Base-by-base conservation (phyloP, 1,284 basidiomycete species). In the Trichosporon sp. region DNA sequence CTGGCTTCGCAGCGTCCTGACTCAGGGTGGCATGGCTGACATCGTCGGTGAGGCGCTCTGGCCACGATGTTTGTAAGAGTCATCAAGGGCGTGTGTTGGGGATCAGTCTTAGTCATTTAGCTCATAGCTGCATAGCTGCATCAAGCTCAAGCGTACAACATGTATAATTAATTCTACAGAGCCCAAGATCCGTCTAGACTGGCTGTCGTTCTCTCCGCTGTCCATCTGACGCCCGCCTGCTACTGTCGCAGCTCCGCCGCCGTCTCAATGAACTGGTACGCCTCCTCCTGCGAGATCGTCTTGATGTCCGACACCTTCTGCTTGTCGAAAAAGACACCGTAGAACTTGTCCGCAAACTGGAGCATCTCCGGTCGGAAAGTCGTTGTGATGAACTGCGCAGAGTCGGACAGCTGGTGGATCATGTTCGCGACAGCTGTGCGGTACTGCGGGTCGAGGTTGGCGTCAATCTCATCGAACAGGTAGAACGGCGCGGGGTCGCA, bases 401-500 rank as follows among this genome's bases (percentile, higher is more conserved):
- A 88, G 5, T 86, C 83, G 0, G 93, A 86, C 16, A 99, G 85
- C 25, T 91, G 89, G 75, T 92, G 88, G 69, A 99, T 98, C 95
- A 99, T 98, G 8, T 88, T 91, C 92, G 95, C 94, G 25, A 99
- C 95, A 2, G 95, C 92, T 2, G 95, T 97, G 46, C 95, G 89
- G 70, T 98, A 97, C 82, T 98, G 93, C 5, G 95, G 92, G 73
- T 99, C 96, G 60, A 99, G 84, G 73, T 98, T 98, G 59, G 95
- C 95, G 73, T 99, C 95, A 74, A 98, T 98, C 88, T 99, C 96
- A 78, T 99, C 96, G 76, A 99, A 99, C n/a, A 99, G 85, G 80
- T 99, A 99, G 83, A 99, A 99, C 0, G 96, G 96, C 0, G 96
- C 96, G 1, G 96, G 96, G 75, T 99, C 96, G 78, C 95, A 98